Percentiles rank a stretch among this genome's conserved stretches.
These are phyloP conservation scores for Xylariaceae sp. DNA, from an alignment of 2,329 filamentous ascomycete genomes.

Conservation along the genomic window DNA sequence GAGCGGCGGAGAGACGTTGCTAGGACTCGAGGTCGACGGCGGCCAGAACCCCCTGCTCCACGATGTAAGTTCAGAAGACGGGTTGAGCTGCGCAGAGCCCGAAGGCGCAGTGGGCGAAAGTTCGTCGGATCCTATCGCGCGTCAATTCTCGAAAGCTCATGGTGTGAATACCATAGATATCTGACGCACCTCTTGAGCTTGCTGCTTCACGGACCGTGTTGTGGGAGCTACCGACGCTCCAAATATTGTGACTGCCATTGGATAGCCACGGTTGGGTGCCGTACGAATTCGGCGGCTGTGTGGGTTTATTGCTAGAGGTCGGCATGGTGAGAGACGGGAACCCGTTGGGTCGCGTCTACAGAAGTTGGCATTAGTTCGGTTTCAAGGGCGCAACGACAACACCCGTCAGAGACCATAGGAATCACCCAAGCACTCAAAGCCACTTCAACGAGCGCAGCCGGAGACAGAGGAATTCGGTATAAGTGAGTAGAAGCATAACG, in stretches of 20 bases:
- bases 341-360: constrained; percentile 25
- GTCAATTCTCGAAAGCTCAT: constrained; percentile 15
- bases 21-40: constrained; percentile 36
- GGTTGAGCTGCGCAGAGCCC: constrained; percentile 65
- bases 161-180: background rate
- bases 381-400: background rate
- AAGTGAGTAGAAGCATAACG: background rate
- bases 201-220: constrained; percentile 42
- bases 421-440: background rate
- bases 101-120: constrained; percentile 51
- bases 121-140: constrained; percentile 34
- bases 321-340: constrained; percentile 36
- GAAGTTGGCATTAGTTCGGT: no score
- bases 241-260: constrained; percentile 37
- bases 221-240: constrained; percentile 47
- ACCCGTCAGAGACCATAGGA: background rate
- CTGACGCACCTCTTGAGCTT: constrained; percentile 45
- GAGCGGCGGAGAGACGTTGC: constrained; percentile 55
- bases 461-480: no score
- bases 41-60: constrained; percentile 61
- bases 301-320: constrained; percentile 29
- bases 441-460: no score
- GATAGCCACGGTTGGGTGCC: constrained; percentile 25
- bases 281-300: constrained; percentile 34
- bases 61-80: constrained; percentile 64